Base-by-base conservation (phyloP, 129 eudicot genomes). In the Chrysanthemum seticuspe region DNA sequence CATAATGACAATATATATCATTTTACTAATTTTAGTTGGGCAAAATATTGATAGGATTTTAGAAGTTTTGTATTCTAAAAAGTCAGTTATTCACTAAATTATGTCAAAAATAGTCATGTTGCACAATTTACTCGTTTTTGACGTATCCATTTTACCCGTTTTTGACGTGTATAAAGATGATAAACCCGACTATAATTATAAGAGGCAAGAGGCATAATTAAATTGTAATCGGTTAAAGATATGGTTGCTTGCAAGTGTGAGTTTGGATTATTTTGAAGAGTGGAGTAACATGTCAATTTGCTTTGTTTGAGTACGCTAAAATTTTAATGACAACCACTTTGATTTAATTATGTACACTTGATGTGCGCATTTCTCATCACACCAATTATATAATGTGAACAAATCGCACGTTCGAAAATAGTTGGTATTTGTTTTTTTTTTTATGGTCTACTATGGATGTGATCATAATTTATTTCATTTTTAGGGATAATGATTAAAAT, bases 311-410 rank as follows among this genome's bases (percentile, higher is more conserved):
- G 71, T 61, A 70, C 71, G 6, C 71, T 49, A 53, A 40, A 52
- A 52, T 54, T 56, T 78, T 70, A 44, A 64, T 62, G 80, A 11
- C 68, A 77, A 62, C 18, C 27, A 19, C 56, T 70, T 52, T 29
- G 59, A 40, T 78, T 78, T 52, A 71, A 40, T 70, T 62, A 77
- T 77, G 59, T 45, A 52, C 65, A 77, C 59, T 62, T 77, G 73
- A 44, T 36, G 18, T 74, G 57, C 45, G 69, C 68, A 31, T 16
- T 11, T 59, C 44, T 36, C n/a, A 52, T 70, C 65, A 31, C 19
- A 70, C 48, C 53, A 44, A 70, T 44, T 31, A 77, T 51, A 70
- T 51, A 62, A 62, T 36, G 62, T 21, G n/a, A 71, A 56, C 50
- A 40, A 53, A 70, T 13, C 6, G 18, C 65, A 21, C 69, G 55